Evolutionary conservation across 2,329 filamentous ascomycete species (phyloP).

Genomic region (Cladosporium sp.): DNA sequence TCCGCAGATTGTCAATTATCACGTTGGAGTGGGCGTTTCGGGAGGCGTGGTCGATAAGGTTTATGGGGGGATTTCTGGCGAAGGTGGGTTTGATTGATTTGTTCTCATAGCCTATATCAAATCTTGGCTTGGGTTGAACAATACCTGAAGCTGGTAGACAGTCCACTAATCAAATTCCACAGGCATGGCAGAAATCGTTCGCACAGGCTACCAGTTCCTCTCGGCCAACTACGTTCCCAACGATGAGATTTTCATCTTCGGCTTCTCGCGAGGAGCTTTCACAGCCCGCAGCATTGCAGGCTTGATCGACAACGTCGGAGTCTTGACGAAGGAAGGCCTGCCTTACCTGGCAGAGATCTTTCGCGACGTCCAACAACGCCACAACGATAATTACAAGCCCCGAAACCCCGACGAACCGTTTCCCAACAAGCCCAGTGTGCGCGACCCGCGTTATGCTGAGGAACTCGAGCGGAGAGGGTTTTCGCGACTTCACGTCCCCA

Average conservation of each 20-base stretch:
- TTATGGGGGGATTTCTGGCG: constrained; percentile 36
- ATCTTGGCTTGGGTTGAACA: not conserved
- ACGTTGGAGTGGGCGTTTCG: constrained; percentile 43
- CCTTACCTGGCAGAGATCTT: constrained; percentile 44
- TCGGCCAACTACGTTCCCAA: constrained; percentile 50
- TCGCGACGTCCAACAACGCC: constrained; percentile 40
- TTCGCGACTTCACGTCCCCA: constrained; percentile 30
- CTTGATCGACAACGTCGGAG: constrained; percentile 41
- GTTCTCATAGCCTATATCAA: not conserved
- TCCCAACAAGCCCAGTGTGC: constrained; percentile 41
- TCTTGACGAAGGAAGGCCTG: constrained; percentile 45
- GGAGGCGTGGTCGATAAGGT: constrained; percentile 39
- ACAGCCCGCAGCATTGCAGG: constrained; percentile 44
- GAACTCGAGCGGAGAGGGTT: constrained; percentile 35
- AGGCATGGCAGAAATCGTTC: constrained; percentile 44
- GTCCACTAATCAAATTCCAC: not conserved
- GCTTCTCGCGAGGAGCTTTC: constrained; percentile 46
- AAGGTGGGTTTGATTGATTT: constrained; percentile 19
- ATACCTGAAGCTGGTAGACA: not conserved
- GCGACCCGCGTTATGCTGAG: constrained; percentile 38
- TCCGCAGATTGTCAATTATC: constrained; percentile 49
- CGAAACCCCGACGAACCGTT: constrained; percentile 44
- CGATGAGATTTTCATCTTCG: constrained; percentile 47
- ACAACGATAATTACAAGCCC: constrained; percentile 40
- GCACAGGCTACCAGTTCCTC: constrained; percentile 47